These are phyloP conservation scores for Chaetoceros tenuissimus DNA, from an alignment of 108 stramenopile genomes.

Conservation along the genomic window DNA sequence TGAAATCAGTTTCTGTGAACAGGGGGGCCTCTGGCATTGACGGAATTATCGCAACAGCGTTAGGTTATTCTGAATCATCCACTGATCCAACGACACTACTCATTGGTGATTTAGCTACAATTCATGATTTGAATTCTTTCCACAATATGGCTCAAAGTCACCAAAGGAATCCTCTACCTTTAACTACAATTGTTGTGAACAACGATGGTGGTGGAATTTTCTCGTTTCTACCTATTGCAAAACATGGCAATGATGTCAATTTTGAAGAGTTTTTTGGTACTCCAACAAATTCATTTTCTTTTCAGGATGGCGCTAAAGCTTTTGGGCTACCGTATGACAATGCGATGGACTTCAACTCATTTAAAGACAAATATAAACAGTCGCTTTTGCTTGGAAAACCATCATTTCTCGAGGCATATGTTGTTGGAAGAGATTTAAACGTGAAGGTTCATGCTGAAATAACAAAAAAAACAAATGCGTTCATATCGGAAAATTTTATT, in stretches of 20 bases:
- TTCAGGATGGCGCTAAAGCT: conserved; percentile 43
- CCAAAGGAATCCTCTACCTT: conserved; percentile 26
- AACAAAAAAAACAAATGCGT: conserved; percentile 19
- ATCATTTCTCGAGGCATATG: conserved; percentile 52
- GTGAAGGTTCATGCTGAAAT: conserved; percentile 59
- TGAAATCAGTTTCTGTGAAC: conserved; percentile 53
- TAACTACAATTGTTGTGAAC: conserved; percentile 75
- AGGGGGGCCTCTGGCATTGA: conserved; percentile 93
- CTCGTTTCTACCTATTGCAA: conserved; percentile 90
- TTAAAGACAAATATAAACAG: conserved; percentile 27
- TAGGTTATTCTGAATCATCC: conserved; percentile 67
- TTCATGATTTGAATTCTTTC: conserved; percentile 85
- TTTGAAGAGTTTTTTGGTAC: conserved; percentile 90
- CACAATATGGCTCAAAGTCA: conserved; percentile 44
- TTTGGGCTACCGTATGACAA: conserved; percentile 45
- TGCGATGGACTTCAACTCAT: conserved; percentile 26
- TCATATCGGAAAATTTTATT: conserved; percentile 12
- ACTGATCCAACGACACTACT: conserved; percentile 56
- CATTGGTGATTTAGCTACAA: conserved; percentile 81
- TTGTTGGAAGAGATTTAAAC: conserved; percentile 45
- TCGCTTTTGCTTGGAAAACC: conserved; percentile 13
- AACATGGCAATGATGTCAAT: conserved; percentile 69
- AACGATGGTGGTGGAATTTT: conserved; percentile 94
- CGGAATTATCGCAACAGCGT: conserved; percentile 81
- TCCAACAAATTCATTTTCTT: conserved; percentile 71